Conservation (phyloP, 1,284 basidiomycete genomes). For the Papiliotrema laurentii region DNA sequence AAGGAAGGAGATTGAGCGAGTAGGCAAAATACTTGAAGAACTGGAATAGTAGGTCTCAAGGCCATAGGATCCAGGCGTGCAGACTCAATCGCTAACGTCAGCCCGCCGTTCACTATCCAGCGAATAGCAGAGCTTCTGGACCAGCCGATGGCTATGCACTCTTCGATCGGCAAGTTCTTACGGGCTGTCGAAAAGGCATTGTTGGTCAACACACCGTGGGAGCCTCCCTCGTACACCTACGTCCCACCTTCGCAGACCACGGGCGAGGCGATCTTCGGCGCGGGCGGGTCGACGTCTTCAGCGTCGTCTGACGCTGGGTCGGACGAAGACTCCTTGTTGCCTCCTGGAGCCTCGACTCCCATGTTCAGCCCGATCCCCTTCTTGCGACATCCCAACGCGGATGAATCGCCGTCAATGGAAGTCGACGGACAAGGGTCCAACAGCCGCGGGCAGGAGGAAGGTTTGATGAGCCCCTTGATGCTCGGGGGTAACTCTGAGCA, state of each 20-base stretch:
- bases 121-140: conserved; percentile 80
- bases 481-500: conserved; percentile 10
- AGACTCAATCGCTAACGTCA: conserved; percentile 42
- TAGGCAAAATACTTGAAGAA: conserved; percentile 66
- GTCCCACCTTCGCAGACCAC: conserved; percentile 10
- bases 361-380: conserved; percentile 50
- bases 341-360: conserved; percentile 39
- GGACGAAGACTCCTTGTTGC: conserved; percentile 33
- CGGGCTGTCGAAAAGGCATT: conserved; percentile 81
- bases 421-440: neutral
- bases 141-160: conserved; percentile 68
- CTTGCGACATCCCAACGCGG: conserved; percentile 20
- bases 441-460: conserved; percentile 16
- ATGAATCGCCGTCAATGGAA: conserved; percentile 2
- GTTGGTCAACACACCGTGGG: conserved; percentile 68
- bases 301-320: conserved; percentile 39
- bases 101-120: conserved; percentile 88
- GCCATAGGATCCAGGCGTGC: neutral
- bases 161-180: conserved; percentile 77
- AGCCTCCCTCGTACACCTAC: conserved; percentile 33
- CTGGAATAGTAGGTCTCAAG: conserved; percentile 49
- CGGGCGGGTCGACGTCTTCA: conserved; percentile 45
- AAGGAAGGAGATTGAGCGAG: conserved; percentile 56
- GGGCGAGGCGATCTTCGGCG: neutral
- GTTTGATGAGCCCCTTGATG: conserved; percentile 37